phyloP scores from a whole-genome alignment of 345 rosid species.

The Populus nigra region DNA sequence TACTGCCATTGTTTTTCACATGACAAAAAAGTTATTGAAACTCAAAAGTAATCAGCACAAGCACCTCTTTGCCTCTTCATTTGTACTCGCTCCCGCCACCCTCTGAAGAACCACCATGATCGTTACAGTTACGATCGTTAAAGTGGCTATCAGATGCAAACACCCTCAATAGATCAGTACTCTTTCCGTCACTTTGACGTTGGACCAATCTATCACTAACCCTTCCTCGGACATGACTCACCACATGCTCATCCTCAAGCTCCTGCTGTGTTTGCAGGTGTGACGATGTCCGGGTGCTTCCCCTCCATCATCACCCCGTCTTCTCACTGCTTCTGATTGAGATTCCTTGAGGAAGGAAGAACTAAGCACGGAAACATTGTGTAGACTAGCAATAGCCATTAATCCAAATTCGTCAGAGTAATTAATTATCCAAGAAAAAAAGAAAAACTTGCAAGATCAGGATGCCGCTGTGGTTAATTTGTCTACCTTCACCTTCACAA shows the following conservation, averaged over 20 bases:
- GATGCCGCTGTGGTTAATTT: slow-evolving; percentile 37
- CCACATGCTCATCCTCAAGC: slow-evolving; percentile 81
- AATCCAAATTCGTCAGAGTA: slow-evolving; percentile 3
- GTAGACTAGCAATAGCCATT: slow-evolving; percentile 89
- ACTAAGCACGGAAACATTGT: slow-evolving; percentile 68
- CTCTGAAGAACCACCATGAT: slow-evolving; percentile 40
- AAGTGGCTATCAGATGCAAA: slow-evolving; percentile 37
- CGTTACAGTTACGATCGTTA: slow-evolving; percentile 14
- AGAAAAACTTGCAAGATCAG: slow-evolving; percentile 64
- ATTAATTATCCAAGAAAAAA: neutral
- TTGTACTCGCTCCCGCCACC: slow-evolving; percentile 40
- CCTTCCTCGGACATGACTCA: slow-evolving; percentile 57
- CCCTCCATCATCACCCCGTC: slow-evolving; percentile 49
- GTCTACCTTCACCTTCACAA: slow-evolving; percentile 48
- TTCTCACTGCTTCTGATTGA: slow-evolving; percentile 50
- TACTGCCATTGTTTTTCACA: too few relatives aligned
- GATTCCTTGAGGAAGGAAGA: slow-evolving; percentile 70
- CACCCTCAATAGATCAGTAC: slow-evolving; percentile 34
- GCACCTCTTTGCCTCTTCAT: too few relatives aligned
- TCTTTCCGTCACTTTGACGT: slow-evolving; percentile 38
- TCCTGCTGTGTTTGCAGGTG: slow-evolving; percentile 86
- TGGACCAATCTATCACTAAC: slow-evolving; percentile 43
- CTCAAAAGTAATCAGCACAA: too few relatives aligned
- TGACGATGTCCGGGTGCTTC: slow-evolving; percentile 69
- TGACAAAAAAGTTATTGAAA: too few relatives aligned